Percentiles rank a stretch among this genome's conserved stretches.
phyloP scores from a whole-genome alignment of 2,329 filamentous ascomycete genomes.

The Fusarium clavum region DNA sequence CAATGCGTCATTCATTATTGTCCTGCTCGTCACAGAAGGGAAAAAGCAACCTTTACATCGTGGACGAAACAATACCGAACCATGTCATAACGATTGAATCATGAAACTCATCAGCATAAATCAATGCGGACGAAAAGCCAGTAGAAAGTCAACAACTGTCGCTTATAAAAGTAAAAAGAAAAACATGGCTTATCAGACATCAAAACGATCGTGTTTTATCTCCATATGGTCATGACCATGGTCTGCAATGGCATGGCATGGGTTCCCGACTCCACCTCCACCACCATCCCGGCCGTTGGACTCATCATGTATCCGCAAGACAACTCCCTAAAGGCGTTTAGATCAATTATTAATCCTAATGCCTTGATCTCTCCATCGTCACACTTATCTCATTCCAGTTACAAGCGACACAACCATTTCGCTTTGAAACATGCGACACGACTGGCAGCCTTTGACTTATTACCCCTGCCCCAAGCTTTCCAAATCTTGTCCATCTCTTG shows the following conservation, averaged over 20 bases:
- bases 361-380: constrained; percentile 27
- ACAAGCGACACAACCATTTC: constrained; percentile 21
- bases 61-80: background rate
- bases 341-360: constrained; percentile 39
- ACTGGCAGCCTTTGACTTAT: constrained; percentile 1
- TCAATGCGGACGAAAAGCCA: background rate
- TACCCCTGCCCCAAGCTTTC: background rate
- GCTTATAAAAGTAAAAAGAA: background rate
- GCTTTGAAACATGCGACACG: constrained; percentile 26
- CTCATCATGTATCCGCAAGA: constrained; percentile 40
- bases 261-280: constrained; percentile 31
- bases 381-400: constrained; percentile 40
- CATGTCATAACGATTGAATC: background rate
- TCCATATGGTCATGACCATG: background rate
- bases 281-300: constrained; percentile 36
- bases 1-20: constrained; percentile 37
- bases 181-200: constrained; percentile 1
- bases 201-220: constrained; percentile 28
- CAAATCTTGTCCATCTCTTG: constrained; percentile 6
- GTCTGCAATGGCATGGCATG: constrained; percentile 9
- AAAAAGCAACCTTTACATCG: constrained; percentile 15
- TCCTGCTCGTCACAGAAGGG: constrained; percentile 8
- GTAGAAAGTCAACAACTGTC: constrained; percentile 11
- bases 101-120: background rate
- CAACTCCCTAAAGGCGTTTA: constrained; percentile 21